Evolutionary conservation across 1,284 basidiomycete genomes (phyloP).

Genomic region (Cutaneotrichosporon cutaneum): DNA sequence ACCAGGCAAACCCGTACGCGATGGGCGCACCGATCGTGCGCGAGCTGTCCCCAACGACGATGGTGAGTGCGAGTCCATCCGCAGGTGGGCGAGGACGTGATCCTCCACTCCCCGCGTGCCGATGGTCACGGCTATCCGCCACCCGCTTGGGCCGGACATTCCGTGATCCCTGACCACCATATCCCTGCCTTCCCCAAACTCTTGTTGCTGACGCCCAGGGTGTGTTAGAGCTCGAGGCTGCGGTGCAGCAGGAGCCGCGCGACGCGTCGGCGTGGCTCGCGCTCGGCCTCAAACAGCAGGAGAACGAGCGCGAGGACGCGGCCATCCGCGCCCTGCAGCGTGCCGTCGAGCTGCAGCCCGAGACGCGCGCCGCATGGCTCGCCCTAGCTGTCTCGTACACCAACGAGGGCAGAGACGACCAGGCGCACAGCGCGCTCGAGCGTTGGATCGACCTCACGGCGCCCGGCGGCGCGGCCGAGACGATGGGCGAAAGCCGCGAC

Average conservation of each 20-base stretch:
- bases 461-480: constrained; percentile 24
- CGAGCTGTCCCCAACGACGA: constrained; percentile 39
- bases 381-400: constrained; percentile 89
- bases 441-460: constrained; percentile 65
- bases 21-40: constrained; percentile 59
- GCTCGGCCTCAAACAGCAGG: constrained; percentile 95
- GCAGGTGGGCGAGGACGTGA: constrained; percentile 1
- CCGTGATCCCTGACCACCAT: constrained; percentile 12
- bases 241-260: constrained; percentile 73
- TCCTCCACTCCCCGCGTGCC: no score
- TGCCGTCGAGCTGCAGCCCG: constrained; percentile 76
- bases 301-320: constrained; percentile 91
- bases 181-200: not conserved
- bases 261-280: constrained; percentile 81
- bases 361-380: constrained; percentile 77
- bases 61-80: constrained; percentile 24
- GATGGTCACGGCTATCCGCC: no score
- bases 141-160: not conserved
- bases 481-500: constrained; percentile 18
- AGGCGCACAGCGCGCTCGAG: constrained; percentile 74
- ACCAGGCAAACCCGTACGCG: constrained; percentile 75
- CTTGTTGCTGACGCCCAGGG: constrained; percentile 58
- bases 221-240: constrained; percentile 85
- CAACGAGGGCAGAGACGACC: constrained; percentile 77
- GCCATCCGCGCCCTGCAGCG: constrained; percentile 83